Base-by-base conservation (phyloP, 805 yeast genomes). In the Yarrowia osloensis region DNA sequence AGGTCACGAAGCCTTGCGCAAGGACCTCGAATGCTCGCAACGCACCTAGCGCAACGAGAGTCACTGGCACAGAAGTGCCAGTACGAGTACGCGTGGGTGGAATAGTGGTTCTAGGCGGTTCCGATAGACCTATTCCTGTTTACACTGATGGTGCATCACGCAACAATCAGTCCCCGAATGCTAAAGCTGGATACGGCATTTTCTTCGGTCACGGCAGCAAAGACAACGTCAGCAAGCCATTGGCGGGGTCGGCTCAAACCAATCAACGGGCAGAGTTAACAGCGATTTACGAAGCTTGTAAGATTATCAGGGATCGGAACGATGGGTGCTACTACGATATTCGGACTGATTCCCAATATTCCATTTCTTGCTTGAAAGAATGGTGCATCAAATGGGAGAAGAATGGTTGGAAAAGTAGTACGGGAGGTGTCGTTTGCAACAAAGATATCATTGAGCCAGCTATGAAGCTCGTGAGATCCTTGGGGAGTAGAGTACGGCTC, bases 71-170 rank as follows among this genome's bases (percentile, higher is more conserved):
- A 6, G 4, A 4, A 6, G 31, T 28, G 31, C 31, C 31, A 28
- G 31, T 28, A 28, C 31, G 8, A 28, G 8, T 8, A 28, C 8
- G 8, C 8, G 31, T 33, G 13, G 35, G 49, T 13, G 49, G 49
- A 17, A 22, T 44, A 4, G 6, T 11, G 6, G 24, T 29, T 9
- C 8, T 29, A 17, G 55, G 55, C 4, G 24, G 26, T 4, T n/a
- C 9, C 3, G 57, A 22, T 40, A 3, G 13, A 2, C 57, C 40
- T 5, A 50, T 50, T 1, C 29, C 57, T 21, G 15, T 54, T 2
- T 57, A 57, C 13, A 57, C 63, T 15, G 63, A 57, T n/a, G 63
- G 63, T 7, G 63, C 63, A 4, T 57, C 63, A 9, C 62, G 62
- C 35, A 57, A 57, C n/a, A 57, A 57, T 8, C 47, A 57, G 37